Evolutionary conservation across 306 rosid genomes (phyloP).

Genomic region (barrel medic (Medicago truncatula)): MtrunA17r5.0-ANR NC_053042.1:4133501-4134000

Average conservation of each 20-base stretch:
- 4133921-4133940: background rate
- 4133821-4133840: conserved; percentile 90
- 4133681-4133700: conserved; percentile 27
- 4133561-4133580: no score
- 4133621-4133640: no score
- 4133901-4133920: background rate
- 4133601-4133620: no score
- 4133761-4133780: conserved; percentile 90
- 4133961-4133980: no score
- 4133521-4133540: no score
- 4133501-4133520: no score
- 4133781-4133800: conserved; percentile 98
- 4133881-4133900: conserved; percentile 4
- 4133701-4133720: conserved; percentile 37
- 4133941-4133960: no score
- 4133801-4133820: conserved; percentile 89
- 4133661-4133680: background rate
- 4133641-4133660: no score
- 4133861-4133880: conserved; percentile 57
- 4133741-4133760: conserved; percentile 97
- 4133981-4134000: no score
- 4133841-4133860: conserved; percentile 98
- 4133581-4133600: no score
- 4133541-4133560: no score
- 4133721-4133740: conserved; percentile 90